Evolutionary conservation across 2,329 filamentous ascomycete genomes (phyloP), one percentile per base, ranked within the genome.

Genomic region (Leptosphaerulina australis): DNA sequence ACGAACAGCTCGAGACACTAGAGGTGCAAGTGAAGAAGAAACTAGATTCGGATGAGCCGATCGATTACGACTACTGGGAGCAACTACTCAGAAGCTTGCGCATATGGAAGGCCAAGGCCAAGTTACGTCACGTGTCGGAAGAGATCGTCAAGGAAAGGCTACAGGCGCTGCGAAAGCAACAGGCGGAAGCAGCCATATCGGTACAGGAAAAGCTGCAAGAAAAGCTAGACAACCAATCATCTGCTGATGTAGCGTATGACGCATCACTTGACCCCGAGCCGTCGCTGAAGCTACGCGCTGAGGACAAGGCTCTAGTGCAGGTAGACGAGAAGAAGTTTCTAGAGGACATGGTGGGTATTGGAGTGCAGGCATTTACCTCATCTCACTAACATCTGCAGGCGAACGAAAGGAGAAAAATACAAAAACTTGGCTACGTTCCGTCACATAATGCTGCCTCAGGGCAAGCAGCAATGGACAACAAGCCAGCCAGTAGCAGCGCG

Each of bases 11-110:
- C n/a, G 88, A 92, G 68, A 83, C 83, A 14, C 79, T 99, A 38
- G 93, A 99, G 74, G 83, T 80, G 57, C 92, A 97, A 76, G 94
- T 99, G 71, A 86, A 85, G 69, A 79, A 81, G 12, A 99, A 99
- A 76, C 78, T 99, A 37, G 82, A 86, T 43, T 95, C 91, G 6
- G 87, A 96, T 68, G 92, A 97, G 67, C 87, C 90, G 8, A 93
- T 99, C 59, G 94, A 99, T 72, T 91, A 89, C 2, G 94, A 99
- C 74, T 99, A 97, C 72, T 99, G 94, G 94, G 91, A 96, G 69
- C 90, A 96, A 69, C 79, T 99, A 12, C 79, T 99, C 54, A 86
- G 87, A 59, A 95, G 87, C 68, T 77, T 99, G 56, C 80, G 88
- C 5, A 85, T 96, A 1, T 97, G 90, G 86, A 97, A 97, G 76